Base-by-base conservation (phyloP, 176 grass and related monocot species). In the Oryza coarctata region DNA sequence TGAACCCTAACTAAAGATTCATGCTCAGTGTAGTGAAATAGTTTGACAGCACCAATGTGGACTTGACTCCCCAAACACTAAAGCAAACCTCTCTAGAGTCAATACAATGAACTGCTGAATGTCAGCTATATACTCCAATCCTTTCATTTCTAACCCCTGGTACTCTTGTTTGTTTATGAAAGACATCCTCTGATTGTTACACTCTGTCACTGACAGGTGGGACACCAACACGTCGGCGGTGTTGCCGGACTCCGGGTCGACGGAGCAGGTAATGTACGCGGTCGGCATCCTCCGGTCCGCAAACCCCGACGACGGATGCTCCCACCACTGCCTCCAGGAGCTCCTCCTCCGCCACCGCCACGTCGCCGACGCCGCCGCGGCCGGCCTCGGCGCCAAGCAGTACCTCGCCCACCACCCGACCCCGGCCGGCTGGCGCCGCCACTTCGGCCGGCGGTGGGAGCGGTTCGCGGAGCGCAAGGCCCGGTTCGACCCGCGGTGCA, bases 271-370 rank as follows among this genome's bases (percentile, higher is more conserved):
- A 8, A 85, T 97, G 76, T 97, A 91, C 30, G 88, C 78, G 27
- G 86, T 97, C 1, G 91, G 94, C 34, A 77, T 97, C 72, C 94
- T 97, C 71, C 81, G 82, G 3, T 97, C 94, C 6, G 88, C 90
- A 6, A 87, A 66, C 69, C 94, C 91, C 1, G 52, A 69, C 4
- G 81, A 30, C 2, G 87, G 85, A 14, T 95, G 93, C 82, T 86
- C 90, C 12, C 69, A 73, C 58, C 67, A 14, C 13, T 92, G 93
- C 76, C 86, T 93, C 41, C 86, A 87, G 2, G 71, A 91, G 29
- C 77, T 97, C 5, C 88, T 97, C 29, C 80, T 5, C 57, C 73
- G 60, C 60, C 86, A 93, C 74, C 83, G 79, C 57, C 68, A 20
- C 10, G 67, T 97, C 1, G 88, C 86, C 18, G 73, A 85, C 68